Evolutionary conservation across 192 early-diverging fungal genomes (phyloP).

Genomic region (Coemansia sp.): DNA sequence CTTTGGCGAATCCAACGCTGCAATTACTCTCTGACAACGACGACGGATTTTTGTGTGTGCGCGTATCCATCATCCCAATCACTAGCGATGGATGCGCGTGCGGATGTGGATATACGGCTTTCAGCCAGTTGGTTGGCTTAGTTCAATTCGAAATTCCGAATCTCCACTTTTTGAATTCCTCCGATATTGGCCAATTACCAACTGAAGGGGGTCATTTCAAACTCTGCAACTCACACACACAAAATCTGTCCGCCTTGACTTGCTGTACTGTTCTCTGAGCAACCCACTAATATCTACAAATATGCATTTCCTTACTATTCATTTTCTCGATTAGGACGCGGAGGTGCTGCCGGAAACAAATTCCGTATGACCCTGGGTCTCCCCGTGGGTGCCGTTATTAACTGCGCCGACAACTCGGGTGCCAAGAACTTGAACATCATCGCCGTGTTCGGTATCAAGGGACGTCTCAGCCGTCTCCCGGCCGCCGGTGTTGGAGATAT

Average conservation of each 20-base stretch:
- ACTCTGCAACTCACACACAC: neutral
- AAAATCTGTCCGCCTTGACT: neutral
- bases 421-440: slow-evolving; percentile 99
- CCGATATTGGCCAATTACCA: neutral
- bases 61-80: neutral
- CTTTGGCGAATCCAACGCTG: slow-evolving; percentile 3
- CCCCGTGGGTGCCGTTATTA: slow-evolving; percentile 94
- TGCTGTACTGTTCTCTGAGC: neutral
- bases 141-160: slow-evolving; percentile 8
- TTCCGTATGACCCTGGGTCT: slow-evolving; percentile 99
- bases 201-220: neutral
- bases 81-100: slow-evolving; percentile 1
- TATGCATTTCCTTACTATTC: neutral
- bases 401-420: slow-evolving; percentile 99
- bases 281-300: neutral
- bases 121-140: neutral
- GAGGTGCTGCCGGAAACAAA: slow-evolving; percentile 87
- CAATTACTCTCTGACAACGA: neutral
- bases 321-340: slow-evolving; percentile 37
- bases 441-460: slow-evolving; percentile 94
- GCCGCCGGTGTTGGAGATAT: slow-evolving; percentile 99
- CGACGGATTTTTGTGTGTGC: slow-evolving; percentile 1
- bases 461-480: slow-evolving; percentile 95
- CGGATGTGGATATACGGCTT: slow-evolving; percentile 2
- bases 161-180: neutral